Conservation (phyloP, 2,329 filamentous ascomycete genomes). For the Metarhizium humberi region DNA sequence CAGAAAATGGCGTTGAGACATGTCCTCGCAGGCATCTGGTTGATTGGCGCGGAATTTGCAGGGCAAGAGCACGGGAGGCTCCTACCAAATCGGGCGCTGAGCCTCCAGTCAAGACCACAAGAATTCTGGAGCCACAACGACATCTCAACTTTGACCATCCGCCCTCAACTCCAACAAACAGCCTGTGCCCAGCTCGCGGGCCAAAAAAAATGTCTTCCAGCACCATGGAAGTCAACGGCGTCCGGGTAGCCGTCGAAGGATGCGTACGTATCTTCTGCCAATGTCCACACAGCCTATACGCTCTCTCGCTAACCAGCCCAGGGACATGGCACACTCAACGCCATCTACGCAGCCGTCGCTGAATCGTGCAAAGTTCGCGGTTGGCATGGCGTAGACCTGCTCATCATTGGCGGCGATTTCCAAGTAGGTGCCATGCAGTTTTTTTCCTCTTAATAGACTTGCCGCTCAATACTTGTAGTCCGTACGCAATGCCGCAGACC, state of each 20-base stretch:
- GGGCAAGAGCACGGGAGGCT: too few species aligned
- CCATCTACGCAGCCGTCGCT: conserved; percentile 76
- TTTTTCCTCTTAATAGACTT: neutral
- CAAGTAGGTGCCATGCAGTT: conserved; percentile 45
- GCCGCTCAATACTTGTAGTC: conserved; percentile 39
- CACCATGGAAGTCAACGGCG: conserved; percentile 31
- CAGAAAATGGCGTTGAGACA: too few species aligned
- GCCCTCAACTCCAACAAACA: neutral
- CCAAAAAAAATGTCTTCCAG: conserved; percentile 16
- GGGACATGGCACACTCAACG: conserved; percentile 87
- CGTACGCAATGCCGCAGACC: conserved; percentile 77
- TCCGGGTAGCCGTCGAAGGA: conserved; percentile 78
- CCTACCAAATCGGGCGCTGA: too few species aligned
- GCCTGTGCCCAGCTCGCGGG: neutral
- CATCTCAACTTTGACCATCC: neutral
- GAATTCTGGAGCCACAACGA: too few species aligned
- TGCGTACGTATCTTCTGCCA: conserved; percentile 49
- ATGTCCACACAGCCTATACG: neutral
- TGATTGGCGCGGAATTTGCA: too few species aligned
- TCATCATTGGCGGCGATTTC: conserved; percentile 96
- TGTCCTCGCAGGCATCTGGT: too few species aligned
- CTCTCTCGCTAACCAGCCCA: conserved; percentile 26
- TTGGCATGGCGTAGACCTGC: conserved; percentile 75
- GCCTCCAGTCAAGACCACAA: too few species aligned
- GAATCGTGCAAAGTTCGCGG: conserved; percentile 58